phyloP scores from a whole-genome alignment of 1,139 yeast species.

The Insectozyma bohioensis region DNA sequence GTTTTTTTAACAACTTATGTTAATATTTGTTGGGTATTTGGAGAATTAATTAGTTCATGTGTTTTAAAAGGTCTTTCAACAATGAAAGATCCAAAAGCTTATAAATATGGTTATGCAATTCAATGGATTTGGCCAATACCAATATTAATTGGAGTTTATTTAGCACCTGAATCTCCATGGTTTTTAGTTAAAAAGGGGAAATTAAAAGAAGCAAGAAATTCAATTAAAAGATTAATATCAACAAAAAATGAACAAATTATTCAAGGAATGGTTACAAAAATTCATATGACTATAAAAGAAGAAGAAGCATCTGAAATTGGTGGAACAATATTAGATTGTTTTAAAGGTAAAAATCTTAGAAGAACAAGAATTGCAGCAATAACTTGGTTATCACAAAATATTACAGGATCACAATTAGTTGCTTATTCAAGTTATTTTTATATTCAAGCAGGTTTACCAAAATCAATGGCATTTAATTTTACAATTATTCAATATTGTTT shows the following conservation, averaged over 20 bases:
- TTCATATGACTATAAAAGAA: slow-evolving; percentile 28
- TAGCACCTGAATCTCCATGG: slow-evolving; percentile 48
- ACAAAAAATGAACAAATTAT: slow-evolving; percentile 43
- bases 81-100: slow-evolving; percentile 29
- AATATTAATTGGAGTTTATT: slow-evolving; percentile 31
- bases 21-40: slow-evolving; percentile 50
- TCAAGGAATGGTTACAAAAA: slow-evolving; percentile 12
- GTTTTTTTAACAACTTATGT: slow-evolving; percentile 48
- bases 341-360: slow-evolving; percentile 48
- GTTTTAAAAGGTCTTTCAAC: slow-evolving; percentile 38
- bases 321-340: slow-evolving; percentile 36
- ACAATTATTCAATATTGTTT: slow-evolving; percentile 45
- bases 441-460: slow-evolving; percentile 47
- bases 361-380: slow-evolving; percentile 55
- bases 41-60: slow-evolving; percentile 50
- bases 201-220: slow-evolving; percentile 31
- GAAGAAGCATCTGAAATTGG: slow-evolving; percentile 27
- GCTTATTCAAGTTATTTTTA: slow-evolving; percentile 55
- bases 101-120: slow-evolving; percentile 38
- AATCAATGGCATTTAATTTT: slow-evolving; percentile 40
- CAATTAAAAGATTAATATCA: slow-evolving; percentile 34
- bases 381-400: slow-evolving; percentile 49
- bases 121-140: slow-evolving; percentile 67
- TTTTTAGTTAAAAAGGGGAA: slow-evolving; percentile 39
- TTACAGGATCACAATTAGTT: slow-evolving; percentile 50